phyloP scores from a whole-genome alignment of 805 yeast genomes.

The Wickerhamomyces chaumierensis region DNA sequence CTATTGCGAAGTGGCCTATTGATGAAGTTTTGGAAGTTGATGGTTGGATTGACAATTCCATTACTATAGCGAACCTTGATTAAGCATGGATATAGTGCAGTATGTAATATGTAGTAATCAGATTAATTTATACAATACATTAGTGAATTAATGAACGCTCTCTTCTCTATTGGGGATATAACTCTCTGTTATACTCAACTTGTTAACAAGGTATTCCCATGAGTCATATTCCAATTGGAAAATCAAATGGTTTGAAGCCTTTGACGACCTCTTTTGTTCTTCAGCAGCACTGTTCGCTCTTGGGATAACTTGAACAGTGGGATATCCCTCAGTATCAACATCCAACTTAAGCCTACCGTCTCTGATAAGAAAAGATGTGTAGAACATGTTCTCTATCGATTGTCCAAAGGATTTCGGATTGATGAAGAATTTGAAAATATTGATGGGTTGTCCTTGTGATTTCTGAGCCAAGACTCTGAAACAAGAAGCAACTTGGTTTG shows the following conservation, averaged over 20 bases:
- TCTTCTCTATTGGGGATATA: slow-evolving; percentile 37
- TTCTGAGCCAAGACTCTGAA: slow-evolving; percentile 28
- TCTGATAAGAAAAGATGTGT: slow-evolving; percentile 66
- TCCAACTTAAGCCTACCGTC: slow-evolving; percentile 55
- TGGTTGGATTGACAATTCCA: slow-evolving; percentile 33
- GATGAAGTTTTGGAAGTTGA: slow-evolving; percentile 33
- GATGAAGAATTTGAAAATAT: slow-evolving; percentile 54
- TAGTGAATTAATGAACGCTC: no score
- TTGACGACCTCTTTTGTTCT: slow-evolving; percentile 18
- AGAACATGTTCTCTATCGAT: slow-evolving; percentile 76
- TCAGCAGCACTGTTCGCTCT: slow-evolving; percentile 14
- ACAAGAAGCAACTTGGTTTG: slow-evolving; percentile 48
- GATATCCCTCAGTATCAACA: slow-evolving; percentile 37
- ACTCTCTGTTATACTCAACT: slow-evolving; percentile 43
- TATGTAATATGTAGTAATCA: no score
- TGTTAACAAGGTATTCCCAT: slow-evolving; percentile 49
- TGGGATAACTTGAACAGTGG: slow-evolving; percentile 25
- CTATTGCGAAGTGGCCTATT: slow-evolving; percentile 78
- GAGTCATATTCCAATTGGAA: slow-evolving; percentile 58
- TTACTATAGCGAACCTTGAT: no score
- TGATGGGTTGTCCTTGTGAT: slow-evolving; percentile 29
- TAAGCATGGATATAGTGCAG: no score
- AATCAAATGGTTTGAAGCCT: slow-evolving; percentile 48
- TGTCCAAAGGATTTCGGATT: slow-evolving; percentile 71
- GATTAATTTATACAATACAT: no score